Percentiles rank a stretch among this genome's conserved stretches.
Evolutionary conservation across 257 asterid genomes (phyloP).

Genomic region (Oldenlandia corymbosa): DNA sequence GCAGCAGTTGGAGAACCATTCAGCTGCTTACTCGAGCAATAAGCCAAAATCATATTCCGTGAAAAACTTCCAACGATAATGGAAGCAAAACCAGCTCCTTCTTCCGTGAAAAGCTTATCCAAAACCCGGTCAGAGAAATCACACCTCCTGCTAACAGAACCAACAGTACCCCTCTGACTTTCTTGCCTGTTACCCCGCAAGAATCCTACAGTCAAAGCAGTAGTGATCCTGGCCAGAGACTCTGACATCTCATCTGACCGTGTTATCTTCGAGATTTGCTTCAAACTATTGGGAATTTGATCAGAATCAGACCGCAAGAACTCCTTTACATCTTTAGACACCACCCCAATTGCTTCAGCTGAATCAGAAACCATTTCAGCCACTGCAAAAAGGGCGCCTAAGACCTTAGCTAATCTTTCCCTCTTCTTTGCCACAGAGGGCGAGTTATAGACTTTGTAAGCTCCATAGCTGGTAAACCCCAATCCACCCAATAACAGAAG

Average conservation of each 20-base stretch:
- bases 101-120: constrained; percentile 47
- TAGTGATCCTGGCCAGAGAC: constrained; percentile 33
- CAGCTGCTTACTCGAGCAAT: constrained; percentile 23
- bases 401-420: constrained; percentile 34
- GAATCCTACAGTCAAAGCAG: constrained; percentile 52
- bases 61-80: constrained; percentile 65
- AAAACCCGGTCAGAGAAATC: constrained; percentile 31
- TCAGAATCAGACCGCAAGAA: constrained; percentile 55
- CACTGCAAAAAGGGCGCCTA: constrained; percentile 33
- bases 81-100: constrained; percentile 70
- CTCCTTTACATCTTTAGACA: constrained; percentile 55
- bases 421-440: constrained; percentile 55
- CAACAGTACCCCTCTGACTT: constrained; percentile 2
- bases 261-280: constrained; percentile 57
- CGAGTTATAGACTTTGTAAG: constrained; percentile 37
- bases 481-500: constrained; percentile 42
- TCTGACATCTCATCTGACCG: constrained; percentile 45
- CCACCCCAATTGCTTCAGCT: constrained; percentile 48
- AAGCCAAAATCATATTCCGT: constrained; percentile 42
- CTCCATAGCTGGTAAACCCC: constrained; percentile 51
- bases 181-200: constrained; percentile 34
- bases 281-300: constrained; percentile 61
- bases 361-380: constrained; percentile 62
- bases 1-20: neutral
- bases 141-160: neutral